Evolutionary conservation across 208 protist genomes (phyloP).

Genomic region (Crithidia fasciculata): DNA sequence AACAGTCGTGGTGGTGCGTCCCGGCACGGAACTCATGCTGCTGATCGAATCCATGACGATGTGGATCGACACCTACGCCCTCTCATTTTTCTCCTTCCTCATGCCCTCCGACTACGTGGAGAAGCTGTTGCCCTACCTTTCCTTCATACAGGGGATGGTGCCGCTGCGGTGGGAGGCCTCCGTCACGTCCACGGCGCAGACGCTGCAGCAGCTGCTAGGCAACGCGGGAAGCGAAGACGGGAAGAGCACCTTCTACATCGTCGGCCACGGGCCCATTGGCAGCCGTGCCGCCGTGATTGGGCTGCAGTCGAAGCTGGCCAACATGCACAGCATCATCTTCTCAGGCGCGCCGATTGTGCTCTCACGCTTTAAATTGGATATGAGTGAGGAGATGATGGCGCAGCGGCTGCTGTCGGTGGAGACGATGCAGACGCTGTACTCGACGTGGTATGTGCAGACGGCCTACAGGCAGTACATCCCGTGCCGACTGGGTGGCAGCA

Average conservation of each 20-base stretch:
- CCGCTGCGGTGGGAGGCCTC: conserved; percentile 46
- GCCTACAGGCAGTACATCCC: conserved; percentile 44
- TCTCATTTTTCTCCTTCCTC: conserved; percentile 61
- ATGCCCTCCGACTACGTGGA: conserved; percentile 50
- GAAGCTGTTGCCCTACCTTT: conserved; percentile 40
- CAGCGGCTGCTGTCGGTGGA: conserved; percentile 39
- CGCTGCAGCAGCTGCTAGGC: conserved; percentile 1
- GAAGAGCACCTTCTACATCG: conserved; percentile 37
- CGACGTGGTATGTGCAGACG: conserved; percentile 45
- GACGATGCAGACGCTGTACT: conserved; percentile 31
- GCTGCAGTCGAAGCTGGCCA: conserved; percentile 14
- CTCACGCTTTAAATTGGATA: conserved; percentile 5
- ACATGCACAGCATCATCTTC: conserved; percentile 38
- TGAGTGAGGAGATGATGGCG: conserved; percentile 14
- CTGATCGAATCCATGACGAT: conserved; percentile 59
- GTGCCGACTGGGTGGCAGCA: conserved; percentile 31
- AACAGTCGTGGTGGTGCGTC: conserved; percentile 50
- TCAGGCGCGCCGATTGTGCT: conserved; percentile 29
- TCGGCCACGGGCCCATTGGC: conserved; percentile 33
- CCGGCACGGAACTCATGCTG: conserved; percentile 32
- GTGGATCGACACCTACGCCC: conserved; percentile 55
- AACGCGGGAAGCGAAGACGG: not conserved
- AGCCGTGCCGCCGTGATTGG: conserved; percentile 30
- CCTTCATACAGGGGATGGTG: conserved; percentile 44
- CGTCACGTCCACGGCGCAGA: conserved; percentile 7